Base-by-base conservation (phyloP, 371 early-diverging fungal species). In the Coemansia sp. region DNA sequence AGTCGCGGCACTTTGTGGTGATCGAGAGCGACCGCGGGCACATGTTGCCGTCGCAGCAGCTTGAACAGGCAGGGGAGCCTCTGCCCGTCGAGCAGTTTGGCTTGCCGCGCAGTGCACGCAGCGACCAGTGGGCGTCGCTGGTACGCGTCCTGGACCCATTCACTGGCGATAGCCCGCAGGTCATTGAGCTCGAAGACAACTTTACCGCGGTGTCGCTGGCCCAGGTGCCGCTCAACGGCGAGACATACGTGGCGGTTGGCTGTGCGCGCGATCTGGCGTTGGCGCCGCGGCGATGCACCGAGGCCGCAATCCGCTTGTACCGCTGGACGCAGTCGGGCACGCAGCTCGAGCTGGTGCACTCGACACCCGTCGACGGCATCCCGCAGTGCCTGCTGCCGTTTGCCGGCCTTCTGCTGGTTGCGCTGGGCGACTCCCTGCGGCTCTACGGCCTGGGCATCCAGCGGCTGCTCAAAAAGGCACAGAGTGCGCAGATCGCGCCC, bases 371-470 rank as follows among this genome's bases (percentile, higher is more conserved):
- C 3, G 97, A 96, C 47, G 94, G 88, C 39, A 83, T 92, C 7
- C 96, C 97, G 5, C 81, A 86, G 56, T 93, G 94, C 0, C 60
- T 99, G 37, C 75, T 88, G 37, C 80, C 86, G 29, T 98, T 98
- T 87, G 91, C 92, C 77, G 97, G 96, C 5, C 83, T 90, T 24
- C 77, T 97, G 48, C 72, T 95, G 46, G 98, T 92, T 5, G 97
- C 94, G 32, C 83, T 94, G 57, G 97, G 97, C 24, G 87, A 88
- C 69, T 81, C 85, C 0, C 81, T 99, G 14, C 85, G 96, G 18
- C 88, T 98, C 49, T 99, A 96, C 69, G 98, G 94, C 63, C 64
- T 95, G 12, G 99, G 99, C 32, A 90, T 89, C 72, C 88, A 89
- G 78, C 91, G 91, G 80, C 77, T 99, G 79, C 83, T 99, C 39